Conservation (phyloP, 495 filamentous ascomycete species). For the Geopyxis carbonaria region DNA sequence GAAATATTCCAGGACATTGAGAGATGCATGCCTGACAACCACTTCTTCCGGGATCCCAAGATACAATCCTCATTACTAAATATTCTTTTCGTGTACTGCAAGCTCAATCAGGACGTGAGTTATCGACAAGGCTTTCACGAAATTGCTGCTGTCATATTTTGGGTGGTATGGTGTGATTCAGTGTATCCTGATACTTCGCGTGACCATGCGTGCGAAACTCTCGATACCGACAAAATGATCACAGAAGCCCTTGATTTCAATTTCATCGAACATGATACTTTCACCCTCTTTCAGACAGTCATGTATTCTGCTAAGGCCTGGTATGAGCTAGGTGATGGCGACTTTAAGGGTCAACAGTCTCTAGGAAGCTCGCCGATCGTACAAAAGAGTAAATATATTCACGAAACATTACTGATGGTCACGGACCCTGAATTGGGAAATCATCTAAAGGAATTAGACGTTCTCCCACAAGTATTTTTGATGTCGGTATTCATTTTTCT, state of each 20-base stretch:
- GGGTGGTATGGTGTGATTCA: constrained; percentile 72
- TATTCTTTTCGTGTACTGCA: constrained; percentile 84
- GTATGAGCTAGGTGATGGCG: constrained; percentile 49
- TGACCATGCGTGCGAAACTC: constrained; percentile 31
- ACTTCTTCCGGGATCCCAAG: constrained; percentile 63
- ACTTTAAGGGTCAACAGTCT: constrained; percentile 9
- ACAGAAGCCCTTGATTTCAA: constrained; percentile 46
- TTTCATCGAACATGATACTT: constrained; percentile 81
- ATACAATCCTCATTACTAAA: constrained; percentile 74
- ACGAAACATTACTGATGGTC: constrained; percentile 57
- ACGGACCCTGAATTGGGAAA: constrained; percentile 67
- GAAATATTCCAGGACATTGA: constrained; percentile 96
- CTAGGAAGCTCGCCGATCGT: constrained; percentile 61
- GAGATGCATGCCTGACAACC: constrained; percentile 78
- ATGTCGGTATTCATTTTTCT: constrained; percentile 41
- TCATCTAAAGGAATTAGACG: constrained; percentile 67
- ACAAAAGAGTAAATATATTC: constrained; percentile 65
- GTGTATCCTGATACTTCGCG: constrained; percentile 29
- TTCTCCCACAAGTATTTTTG: constrained; percentile 91
- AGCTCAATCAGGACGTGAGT: constrained; percentile 61
- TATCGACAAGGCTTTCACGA: constrained; percentile 99
- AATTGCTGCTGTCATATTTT: constrained; percentile 74
- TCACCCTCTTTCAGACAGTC: constrained; percentile 61
- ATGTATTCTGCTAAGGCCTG: constrained; percentile 79
- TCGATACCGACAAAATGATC: too few species aligned